phyloP scores from a whole-genome alignment of 163 green algal species.

The Chloromonas sp. region DNA sequence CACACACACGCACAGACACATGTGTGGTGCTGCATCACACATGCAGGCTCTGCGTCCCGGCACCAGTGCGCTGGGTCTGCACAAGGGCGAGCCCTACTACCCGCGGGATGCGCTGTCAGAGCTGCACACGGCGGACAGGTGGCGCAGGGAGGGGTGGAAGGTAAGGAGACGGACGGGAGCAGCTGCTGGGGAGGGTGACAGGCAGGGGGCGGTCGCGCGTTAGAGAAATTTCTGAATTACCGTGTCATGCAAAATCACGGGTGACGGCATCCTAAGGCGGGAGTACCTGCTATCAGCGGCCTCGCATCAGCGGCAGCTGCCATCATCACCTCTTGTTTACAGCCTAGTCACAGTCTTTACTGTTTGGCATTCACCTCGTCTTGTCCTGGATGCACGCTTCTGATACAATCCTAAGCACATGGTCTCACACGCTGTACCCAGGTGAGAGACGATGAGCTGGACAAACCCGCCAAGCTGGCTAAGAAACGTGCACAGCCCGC shows the following conservation, averaged over 20 bases:
- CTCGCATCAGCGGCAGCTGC: not conserved
- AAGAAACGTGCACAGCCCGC: slow-evolving; percentile 32
- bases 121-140: slow-evolving; percentile 70
- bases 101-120: slow-evolving; percentile 46
- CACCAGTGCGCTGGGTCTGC: slow-evolving; percentile 45
- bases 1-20: not conserved
- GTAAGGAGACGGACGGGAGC: slow-evolving; percentile 19
- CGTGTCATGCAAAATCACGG: too few relatives aligned
- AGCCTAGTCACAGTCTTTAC: not conserved
- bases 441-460: slow-evolving; percentile 32
- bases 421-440: not conserved
- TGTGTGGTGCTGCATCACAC: not conserved
- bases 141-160: slow-evolving; percentile 47
- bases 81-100: slow-evolving; percentile 74
- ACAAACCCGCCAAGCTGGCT: slow-evolving; percentile 46
- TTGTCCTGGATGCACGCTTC: not conserved
- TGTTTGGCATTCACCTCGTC: not conserved
- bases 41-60: slow-evolving; percentile 50
- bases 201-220: too few relatives aligned
- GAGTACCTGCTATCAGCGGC: not conserved
- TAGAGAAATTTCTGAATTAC: too few relatives aligned
- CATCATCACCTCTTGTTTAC: too few relatives aligned
- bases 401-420: not conserved
- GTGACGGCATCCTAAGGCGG: too few relatives aligned
- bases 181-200: not conserved